Evolutionary conservation across 2,329 filamentous ascomycete species (phyloP), one percentile per base, ranked within the genome.

Genomic region (Didymella keratinophila): DNA sequence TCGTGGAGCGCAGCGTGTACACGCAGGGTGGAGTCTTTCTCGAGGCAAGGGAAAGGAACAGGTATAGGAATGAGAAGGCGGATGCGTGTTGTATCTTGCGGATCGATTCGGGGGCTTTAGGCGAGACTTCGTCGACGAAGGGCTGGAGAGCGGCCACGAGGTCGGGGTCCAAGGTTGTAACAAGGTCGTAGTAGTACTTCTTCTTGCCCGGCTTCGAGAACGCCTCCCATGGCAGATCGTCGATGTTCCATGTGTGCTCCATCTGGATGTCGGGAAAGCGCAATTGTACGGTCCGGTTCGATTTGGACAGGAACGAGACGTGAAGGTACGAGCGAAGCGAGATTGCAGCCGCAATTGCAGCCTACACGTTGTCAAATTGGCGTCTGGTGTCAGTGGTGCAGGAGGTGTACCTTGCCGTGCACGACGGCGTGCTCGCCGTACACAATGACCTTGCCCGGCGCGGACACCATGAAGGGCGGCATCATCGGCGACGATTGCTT

Each of bases 361-460:
- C 88, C 89, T 93, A 52, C 4, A 28, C n/a, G 14, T 9, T 39
- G 59, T 74, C 39, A 75, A 67, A 48, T 32, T 37, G 51, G 9
- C 30, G 18, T 37, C 12, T 5, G 23, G 4, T 16, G 34, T 54
- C 46, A 47, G 46, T 21, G 12, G 5, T 28, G 27, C 43, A 34
- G 21, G 14, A 23, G 27, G 68, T 79, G 55, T 80, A 91, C 90
- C 86, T 97, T 98, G 73, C 93, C 93, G 74, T 99, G 88, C 20
- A 99, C 95, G n/a, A 98, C 95, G 2, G 95, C 91, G 80, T 99
- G 95, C 78, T 99, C 95, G 66, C 95, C 95, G 79, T 94, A 98
- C 52, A 98, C 92, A 76, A 99, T 99, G 73, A 97, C 95, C 78
- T 99, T 99, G 64, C 94, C 96, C 0, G 95, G 95, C 2, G 96